Evolutionary conservation across 441 rosid genomes (phyloP), one percentile per base, ranked within the genome.

Genomic region (Dalechampia spathulata): DNA sequence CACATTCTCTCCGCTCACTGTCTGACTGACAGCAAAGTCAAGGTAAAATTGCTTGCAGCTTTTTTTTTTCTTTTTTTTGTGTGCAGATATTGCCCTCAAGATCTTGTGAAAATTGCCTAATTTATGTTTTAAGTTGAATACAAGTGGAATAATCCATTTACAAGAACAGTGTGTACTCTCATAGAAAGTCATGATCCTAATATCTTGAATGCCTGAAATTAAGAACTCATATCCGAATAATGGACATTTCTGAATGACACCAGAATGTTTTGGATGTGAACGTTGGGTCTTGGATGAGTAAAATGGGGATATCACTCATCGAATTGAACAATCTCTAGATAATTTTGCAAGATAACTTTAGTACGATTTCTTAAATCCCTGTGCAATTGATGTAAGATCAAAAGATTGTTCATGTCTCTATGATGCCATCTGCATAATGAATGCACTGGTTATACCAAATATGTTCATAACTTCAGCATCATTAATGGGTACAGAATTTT

Each of bases 231-330:
- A n/a, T n/a, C n/a, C n/a, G n/a, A n/a, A 59, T 51, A 47, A 48
- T 62, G 57, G 56, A 52, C 41, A 30, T 50, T 49, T 47, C 42
- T 49, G 37, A 56, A 25, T 55, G 65, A 68, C 36, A 47, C 32
- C 42, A 32, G 30, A 23, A 39, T 2, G n/a, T n/a, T n/a, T n/a
- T n/a, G 51, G 64, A 16, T 15, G 36, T 56, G 57, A 62, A 62
- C 60, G 14, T 49, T 39, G 49, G 42, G 46, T 22, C 36, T 25
- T 21, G 43, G 28, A 21, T 41, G 12, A 13, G 28, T 4, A 21
- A 37, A 50, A 27, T 36, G 11, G 21, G 65, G 43, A 36, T 25
- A 27, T 30, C 22, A 15, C 30, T 46, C 8, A 23, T 62, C 21
- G 40, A 32, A 49, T 51, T 12, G 36, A 23, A 32, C 10, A 1